Evolutionary conservation across 148 eudicot species (phyloP).

Genomic region (Silene latifolia): DNA sequence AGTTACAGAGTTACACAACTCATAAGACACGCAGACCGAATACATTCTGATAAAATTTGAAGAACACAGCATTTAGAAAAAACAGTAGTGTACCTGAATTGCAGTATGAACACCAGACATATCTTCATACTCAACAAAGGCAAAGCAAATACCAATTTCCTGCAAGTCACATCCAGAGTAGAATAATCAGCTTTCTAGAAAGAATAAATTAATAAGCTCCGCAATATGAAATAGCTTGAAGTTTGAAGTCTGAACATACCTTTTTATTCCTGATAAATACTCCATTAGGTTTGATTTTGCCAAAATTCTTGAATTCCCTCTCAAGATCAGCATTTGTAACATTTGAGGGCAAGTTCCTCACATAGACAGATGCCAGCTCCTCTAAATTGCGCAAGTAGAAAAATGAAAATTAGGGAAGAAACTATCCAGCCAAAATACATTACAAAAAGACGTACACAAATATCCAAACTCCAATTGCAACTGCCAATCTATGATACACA

Average conservation of each 20-base stretch:
- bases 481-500: not conserved
- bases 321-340: conserved; percentile 66
- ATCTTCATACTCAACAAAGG: conserved; percentile 96
- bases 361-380: conserved; percentile 73
- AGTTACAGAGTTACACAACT: not conserved
- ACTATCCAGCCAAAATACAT: not conserved
- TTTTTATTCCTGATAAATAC: conserved; percentile 61
- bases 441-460: not conserved
- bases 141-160: conserved; percentile 94
- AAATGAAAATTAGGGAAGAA: not conserved
- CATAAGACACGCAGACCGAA: not conserved
- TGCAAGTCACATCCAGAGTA: conserved; percentile 26
- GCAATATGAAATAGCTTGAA: not conserved
- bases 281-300: conserved; percentile 71
- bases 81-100: conserved; percentile 45
- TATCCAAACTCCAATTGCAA: conserved; percentile 1
- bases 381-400: conserved; percentile 30
- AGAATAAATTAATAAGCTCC: not conserved
- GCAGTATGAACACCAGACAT: conserved; percentile 69
- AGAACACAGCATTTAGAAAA: not conserved
- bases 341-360: conserved; percentile 73
- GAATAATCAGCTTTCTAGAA: not conserved
- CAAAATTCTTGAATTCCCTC: conserved; percentile 75
- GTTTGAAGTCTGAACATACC: conserved; percentile 29
- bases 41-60: not conserved